Base-by-base conservation (phyloP, 2,329 filamentous ascomycete species). In the Fusarium pseudograminearum region DNA sequence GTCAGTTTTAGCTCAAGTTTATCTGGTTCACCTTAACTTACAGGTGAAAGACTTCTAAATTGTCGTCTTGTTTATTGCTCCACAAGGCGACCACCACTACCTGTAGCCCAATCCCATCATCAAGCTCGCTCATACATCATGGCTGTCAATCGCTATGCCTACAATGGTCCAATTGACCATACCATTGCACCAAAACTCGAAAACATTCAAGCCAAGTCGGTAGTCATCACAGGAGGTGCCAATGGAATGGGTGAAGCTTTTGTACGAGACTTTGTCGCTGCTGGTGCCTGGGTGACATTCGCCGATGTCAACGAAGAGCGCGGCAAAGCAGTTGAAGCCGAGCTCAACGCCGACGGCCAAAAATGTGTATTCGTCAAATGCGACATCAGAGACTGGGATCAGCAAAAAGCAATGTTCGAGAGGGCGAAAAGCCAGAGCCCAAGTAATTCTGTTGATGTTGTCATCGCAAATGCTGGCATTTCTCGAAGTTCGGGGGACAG, bases 401-500 rank as follows among this genome's bases (percentile, higher is more conserved):
- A 83, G 28, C 81, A 84, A 64, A 77, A 80, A 8, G 57, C 55
- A 7, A 71, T 83, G 7, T 84, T 85, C 38, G 78, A 83, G 56
- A 77, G 73, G 0, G 81, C 82, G 2, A 78, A 77, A 24, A 59
- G 54, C 1, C 71, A 75, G 31, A 81, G 79, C 11, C 81, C 81
- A 0, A 67, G 72, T 26, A 77, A 80, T 1, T 80, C 78, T 50
- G 78, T 83, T 24, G 82, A 84, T 58, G 70, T 84, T 15, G 83
- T 85, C 15, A 80, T 85, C 55, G 82, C 83, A 3, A 85, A 85
- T 67, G 83, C 83, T 2, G 83, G 83, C 14, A 82, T 84, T 30
- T 77, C 73, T 30, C 76, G 70, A 11, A 72, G 70, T 10, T 72
- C 76, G 2, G 75, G 76, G 0, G 81, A 83, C 61, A 76, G 76